These are phyloP conservation scores for Cystobasidium pallidum DNA, from an alignment of 1,284 basidiomycete genomes.

Conservation along the genomic window DNA sequence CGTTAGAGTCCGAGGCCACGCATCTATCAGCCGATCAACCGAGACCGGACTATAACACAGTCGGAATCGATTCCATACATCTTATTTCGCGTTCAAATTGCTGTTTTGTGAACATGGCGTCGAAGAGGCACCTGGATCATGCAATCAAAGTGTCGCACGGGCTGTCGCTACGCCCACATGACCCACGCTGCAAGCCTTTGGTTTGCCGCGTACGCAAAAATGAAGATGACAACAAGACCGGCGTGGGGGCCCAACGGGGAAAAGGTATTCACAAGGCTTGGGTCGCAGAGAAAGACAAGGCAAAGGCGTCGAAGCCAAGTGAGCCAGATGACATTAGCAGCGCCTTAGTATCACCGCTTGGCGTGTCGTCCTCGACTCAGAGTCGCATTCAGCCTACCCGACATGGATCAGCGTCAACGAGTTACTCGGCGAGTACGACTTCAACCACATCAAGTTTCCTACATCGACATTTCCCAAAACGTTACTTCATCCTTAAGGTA, in stretches of 20 bases:
- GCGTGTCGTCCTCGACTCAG: not conserved
- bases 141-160: constrained; percentile 78
- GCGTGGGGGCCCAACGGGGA: constrained; percentile 87
- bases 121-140: constrained; percentile 65
- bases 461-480: constrained; percentile 67
- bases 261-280: constrained; percentile 79
- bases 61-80: constrained; percentile 83
- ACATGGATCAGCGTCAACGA: constrained; percentile 30
- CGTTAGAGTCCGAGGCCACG: constrained; percentile 36
- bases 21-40: constrained; percentile 37
- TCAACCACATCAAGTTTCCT: constrained; percentile 52
- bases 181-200: constrained; percentile 73
- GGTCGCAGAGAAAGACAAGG: constrained; percentile 65
- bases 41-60: constrained; percentile 52
- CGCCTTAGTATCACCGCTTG: not conserved
- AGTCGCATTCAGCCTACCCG: not conserved
- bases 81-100: constrained; percentile 89
- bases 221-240: constrained; percentile 71
- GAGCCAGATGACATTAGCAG: not conserved
- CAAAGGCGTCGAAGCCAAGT: not conserved
- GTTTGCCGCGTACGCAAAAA: constrained; percentile 59
- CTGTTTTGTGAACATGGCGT: constrained; percentile 86
- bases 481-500: constrained; percentile 93
- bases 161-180: constrained; percentile 66
- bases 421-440: constrained; percentile 43